Percentiles rank a stretch among this genome's conserved stretches.
Conservation (phyloP, 768 basidiomycete species). For the Trametopsis cervina region DNA sequence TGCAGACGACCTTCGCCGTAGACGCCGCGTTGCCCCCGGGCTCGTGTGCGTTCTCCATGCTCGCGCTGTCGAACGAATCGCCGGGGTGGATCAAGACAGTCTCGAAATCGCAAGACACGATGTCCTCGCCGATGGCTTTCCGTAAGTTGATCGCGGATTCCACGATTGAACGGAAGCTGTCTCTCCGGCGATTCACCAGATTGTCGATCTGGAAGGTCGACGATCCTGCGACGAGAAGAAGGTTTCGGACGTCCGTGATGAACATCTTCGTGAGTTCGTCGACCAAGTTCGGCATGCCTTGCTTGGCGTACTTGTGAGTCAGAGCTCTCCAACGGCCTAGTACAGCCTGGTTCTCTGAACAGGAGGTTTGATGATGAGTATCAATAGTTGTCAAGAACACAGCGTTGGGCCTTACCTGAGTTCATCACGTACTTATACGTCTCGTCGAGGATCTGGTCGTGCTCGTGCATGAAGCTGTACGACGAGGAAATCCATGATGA, state of each 20-base stretch:
- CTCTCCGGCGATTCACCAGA: slow-evolving; percentile 9
- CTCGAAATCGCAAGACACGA: slow-evolving; percentile 14
- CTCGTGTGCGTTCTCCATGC: slow-evolving; percentile 9
- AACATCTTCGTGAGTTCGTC: slow-evolving; percentile 15
- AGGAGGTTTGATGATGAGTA: not conserved
- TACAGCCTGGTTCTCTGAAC: slow-evolving; percentile 7
- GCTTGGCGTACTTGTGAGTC: slow-evolving; percentile 13
- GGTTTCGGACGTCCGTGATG: slow-evolving; percentile 12
- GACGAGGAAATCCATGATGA: slow-evolving; percentile 14
- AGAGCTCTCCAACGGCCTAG: slow-evolving; percentile 13
- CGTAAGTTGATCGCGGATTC: slow-evolving; percentile 11
- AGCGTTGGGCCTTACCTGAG: slow-evolving; percentile 4
- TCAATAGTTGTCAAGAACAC: not conserved
- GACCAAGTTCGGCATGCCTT: slow-evolving; percentile 13
- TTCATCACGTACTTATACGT: slow-evolving; percentile 15
- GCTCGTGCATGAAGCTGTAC: slow-evolving; percentile 15
- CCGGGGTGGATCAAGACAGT: slow-evolving; percentile 12
- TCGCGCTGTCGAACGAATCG: slow-evolving; percentile 9
- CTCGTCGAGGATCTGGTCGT: slow-evolving; percentile 13
- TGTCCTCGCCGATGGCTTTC: slow-evolving; percentile 11
- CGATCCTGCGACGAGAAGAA: slow-evolving; percentile 11
- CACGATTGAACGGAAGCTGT: slow-evolving; percentile 11
- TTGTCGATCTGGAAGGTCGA: slow-evolving; percentile 7
- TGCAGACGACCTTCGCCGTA: slow-evolving; percentile 10
- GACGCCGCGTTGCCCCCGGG: not conserved